A percentile compares a stretch with the other conserved stretches of the same genome.
These are phyloP conservation scores for Pyrus pyrifolia DNA, from an alignment of 306 rosid genomes.

Conservation along the genomic window DNA sequence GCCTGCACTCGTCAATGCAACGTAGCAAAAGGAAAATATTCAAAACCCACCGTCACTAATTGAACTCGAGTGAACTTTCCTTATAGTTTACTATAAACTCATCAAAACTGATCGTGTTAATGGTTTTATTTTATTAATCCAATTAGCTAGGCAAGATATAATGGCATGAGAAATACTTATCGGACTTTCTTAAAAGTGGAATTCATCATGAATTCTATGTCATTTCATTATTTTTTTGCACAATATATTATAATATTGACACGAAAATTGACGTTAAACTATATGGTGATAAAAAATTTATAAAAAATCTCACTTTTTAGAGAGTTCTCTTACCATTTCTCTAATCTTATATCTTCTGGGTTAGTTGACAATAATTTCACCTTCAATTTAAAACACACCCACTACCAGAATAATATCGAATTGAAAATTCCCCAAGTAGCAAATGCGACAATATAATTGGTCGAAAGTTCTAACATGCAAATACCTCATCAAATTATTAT, in stretches of 20 bases:
- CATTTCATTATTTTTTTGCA: no score
- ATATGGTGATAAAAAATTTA: rapidly evolving
- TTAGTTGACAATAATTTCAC: not conserved
- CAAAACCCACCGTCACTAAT: not conserved
- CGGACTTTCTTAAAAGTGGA: no score
- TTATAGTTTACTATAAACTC: not conserved
- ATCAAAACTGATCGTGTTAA: not conserved
- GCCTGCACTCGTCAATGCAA: not conserved
- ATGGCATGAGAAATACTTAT: no score
- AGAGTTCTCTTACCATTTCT: no score
- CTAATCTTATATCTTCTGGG: not conserved
- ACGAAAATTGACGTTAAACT: no score
- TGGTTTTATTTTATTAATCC: no score
- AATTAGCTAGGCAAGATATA: not conserved
- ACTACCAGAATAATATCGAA: not conserved
- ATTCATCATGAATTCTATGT: no score
- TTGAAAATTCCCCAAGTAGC: not conserved
- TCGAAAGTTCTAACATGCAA: not conserved
- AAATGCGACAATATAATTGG: not conserved
- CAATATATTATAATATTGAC: no score
- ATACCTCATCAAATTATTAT: not conserved
- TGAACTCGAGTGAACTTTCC: not conserved
- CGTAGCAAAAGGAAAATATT: not conserved
- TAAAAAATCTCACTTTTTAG: no score
- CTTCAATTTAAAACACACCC: not conserved